phyloP scores from a whole-genome alignment of 148 eudicot species.

The Nyssa sinensis region DNA sequence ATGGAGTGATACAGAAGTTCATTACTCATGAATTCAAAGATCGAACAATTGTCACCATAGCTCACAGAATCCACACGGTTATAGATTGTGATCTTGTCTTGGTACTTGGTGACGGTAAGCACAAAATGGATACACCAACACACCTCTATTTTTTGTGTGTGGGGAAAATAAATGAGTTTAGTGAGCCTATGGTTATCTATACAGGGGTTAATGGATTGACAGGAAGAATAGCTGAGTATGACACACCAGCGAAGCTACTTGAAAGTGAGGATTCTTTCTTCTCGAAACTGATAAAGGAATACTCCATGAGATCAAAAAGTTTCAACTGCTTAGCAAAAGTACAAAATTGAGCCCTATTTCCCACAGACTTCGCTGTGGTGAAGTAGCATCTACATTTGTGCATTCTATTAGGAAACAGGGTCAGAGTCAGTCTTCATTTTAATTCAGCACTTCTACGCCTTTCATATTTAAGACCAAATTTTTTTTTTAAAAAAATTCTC shows the following conservation, averaged over 20 bases:
- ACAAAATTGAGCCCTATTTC: slow-evolving; percentile 14
- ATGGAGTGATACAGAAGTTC: slow-evolving; percentile 73
- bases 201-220: slow-evolving; percentile 15
- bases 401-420: not conserved
- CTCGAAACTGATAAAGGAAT: slow-evolving; percentile 83
- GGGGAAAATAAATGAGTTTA: not conserved
- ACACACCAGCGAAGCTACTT: slow-evolving; percentile 76
- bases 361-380: not conserved
- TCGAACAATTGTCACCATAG: slow-evolving; percentile 88
- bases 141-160: too few species aligned
- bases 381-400: not conserved
- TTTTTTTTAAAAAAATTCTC: slow-evolving; percentile 7
- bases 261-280: slow-evolving; percentile 87
- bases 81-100: slow-evolving; percentile 90
- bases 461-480: not conserved
- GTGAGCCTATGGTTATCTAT: not conserved
- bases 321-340: slow-evolving; percentile 40
- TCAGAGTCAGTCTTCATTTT: not conserved
- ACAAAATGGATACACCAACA: not conserved
- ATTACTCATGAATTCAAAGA: slow-evolving; percentile 78
- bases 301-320: slow-evolving; percentile 74
- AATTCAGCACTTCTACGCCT: not conserved
- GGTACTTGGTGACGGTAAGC: slow-evolving; percentile 90
- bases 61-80: slow-evolving; percentile 96
- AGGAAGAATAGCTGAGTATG: slow-evolving; percentile 93